Percentiles rank a stretch among this genome's conserved stretches.
These are phyloP conservation scores for Chlorociboria aeruginascens DNA, from an alignment of 495 filamentous ascomycete genomes.

Conservation along the genomic window DNA sequence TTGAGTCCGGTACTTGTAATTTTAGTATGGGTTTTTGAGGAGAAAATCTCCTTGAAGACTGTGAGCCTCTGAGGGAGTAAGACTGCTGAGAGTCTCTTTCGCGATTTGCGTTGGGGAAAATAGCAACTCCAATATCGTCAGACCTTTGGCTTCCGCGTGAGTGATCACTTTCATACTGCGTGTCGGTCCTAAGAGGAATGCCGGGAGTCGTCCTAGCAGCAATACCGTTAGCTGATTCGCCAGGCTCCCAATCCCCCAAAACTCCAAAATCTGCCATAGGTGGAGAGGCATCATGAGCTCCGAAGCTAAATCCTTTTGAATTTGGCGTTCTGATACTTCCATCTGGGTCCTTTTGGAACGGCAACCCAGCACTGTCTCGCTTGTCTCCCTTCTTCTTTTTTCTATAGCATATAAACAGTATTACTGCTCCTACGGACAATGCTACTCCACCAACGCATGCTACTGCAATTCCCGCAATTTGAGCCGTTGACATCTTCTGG, in stretches of 20 bases:
- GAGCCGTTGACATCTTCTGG: conserved; percentile 17
- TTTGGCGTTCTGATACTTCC: conserved; percentile 11
- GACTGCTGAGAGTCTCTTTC: too few species aligned
- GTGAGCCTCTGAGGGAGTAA: not conserved
- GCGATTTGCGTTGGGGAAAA: conserved; percentile 20
- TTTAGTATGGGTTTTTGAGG: conserved; percentile 20
- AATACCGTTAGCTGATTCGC: conserved; percentile 10
- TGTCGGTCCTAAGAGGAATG: conserved; percentile 21
- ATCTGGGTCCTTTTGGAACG: conserved; percentile 23
- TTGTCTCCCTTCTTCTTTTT: conserved; percentile 21
- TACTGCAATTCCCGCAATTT: conserved; percentile 35
- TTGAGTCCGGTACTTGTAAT: conserved; percentile 8
- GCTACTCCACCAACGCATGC: conserved; percentile 29
- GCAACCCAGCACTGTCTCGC: conserved; percentile 27
- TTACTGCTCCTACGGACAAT: conserved; percentile 27
- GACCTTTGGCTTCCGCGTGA: conserved; percentile 19
- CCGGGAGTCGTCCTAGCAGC: conserved; percentile 24
- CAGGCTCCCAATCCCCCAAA: conserved; percentile 1
- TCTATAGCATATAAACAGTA: conserved; percentile 29
- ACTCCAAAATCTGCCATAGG: not conserved
- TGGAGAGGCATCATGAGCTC: not conserved
- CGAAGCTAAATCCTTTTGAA: conserved; percentile 2
- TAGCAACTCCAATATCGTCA: conserved; percentile 30
- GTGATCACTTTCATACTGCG: conserved; percentile 17
- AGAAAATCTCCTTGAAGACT: conserved; percentile 12